Percentiles rank a stretch among this genome's conserved stretches.
phyloP scores from a whole-genome alignment of 495 filamentous ascomycete species.

The Penicillium daleae region DNA sequence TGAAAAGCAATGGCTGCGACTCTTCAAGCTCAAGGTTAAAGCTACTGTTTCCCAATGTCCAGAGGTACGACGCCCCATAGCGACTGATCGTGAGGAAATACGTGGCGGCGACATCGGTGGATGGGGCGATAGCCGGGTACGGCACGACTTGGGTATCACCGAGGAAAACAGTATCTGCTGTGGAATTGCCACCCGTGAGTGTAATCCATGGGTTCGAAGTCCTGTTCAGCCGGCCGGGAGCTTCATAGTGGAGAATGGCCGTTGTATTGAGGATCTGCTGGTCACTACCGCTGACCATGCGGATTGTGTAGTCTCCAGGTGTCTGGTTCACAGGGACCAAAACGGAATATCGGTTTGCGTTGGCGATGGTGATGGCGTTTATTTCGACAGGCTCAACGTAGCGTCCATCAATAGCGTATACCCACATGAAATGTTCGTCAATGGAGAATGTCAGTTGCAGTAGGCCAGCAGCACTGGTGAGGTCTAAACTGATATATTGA shows the following conservation, averaged over 20 bases:
- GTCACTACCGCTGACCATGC: slow-evolving; percentile 34
- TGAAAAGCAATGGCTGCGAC: slow-evolving; percentile 52
- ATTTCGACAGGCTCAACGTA: slow-evolving; percentile 41
- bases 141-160: slow-evolving; percentile 42
- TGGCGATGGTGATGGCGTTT: slow-evolving; percentile 38
- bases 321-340: slow-evolving; percentile 41
- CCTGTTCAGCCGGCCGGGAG: slow-evolving; percentile 13
- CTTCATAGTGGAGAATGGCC: slow-evolving; percentile 35
- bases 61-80: slow-evolving; percentile 47
- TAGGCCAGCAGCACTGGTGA: slow-evolving; percentile 35
- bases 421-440: slow-evolving; percentile 47
- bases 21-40: slow-evolving; percentile 39
- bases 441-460: slow-evolving; percentile 37
- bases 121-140: slow-evolving; percentile 45
- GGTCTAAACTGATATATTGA: slow-evolving; percentile 38
- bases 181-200: slow-evolving; percentile 39
- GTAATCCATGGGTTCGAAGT: slow-evolving; percentile 46
- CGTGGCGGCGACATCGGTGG: slow-evolving; percentile 44
- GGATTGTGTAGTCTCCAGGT: slow-evolving; percentile 42
- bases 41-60: slow-evolving; percentile 49
- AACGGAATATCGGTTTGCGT: slow-evolving; percentile 43
- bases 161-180: slow-evolving; percentile 42
- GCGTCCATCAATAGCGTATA: slow-evolving; percentile 48
- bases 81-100: slow-evolving; percentile 40
- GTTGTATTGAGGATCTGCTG: slow-evolving; percentile 44